A percentile compares a stretch with the other conserved stretches of the same genome.
Conservation (phyloP, 257 asterid species). For the Fraxinus americana region DNA sequence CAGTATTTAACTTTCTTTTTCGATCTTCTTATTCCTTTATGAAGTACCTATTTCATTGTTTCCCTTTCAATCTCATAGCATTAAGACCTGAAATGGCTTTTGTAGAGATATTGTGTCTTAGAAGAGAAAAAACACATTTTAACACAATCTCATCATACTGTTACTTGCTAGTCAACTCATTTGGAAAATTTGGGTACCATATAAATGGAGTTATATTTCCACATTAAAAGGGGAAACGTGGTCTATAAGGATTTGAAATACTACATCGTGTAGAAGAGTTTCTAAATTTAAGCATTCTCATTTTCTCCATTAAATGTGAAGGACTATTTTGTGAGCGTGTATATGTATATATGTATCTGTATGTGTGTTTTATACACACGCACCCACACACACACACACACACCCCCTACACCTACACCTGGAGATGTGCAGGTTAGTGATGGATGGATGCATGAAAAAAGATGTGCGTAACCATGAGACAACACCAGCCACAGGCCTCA, state of each 20-base stretch:
- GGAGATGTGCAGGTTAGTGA: not conserved
- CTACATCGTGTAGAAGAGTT: not conserved
- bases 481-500: not conserved
- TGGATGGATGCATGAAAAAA: not conserved
- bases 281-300: not conserved
- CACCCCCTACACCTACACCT: not conserved
- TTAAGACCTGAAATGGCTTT: not conserved
- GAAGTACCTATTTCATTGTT: not conserved
- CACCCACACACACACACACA: not conserved
- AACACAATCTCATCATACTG: not conserved
- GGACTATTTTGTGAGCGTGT: not conserved
- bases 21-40: not conserved
- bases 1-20: not conserved
- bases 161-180: not conserved
- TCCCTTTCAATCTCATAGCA: not conserved
- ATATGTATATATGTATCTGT: too few relatives aligned
- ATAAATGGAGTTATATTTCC: not conserved
- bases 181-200: not conserved
- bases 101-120: not conserved
- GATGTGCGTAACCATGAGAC: not conserved
- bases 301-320: not conserved
- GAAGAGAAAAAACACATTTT: not conserved
- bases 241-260: not conserved
- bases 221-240: not conserved
- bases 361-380: not conserved